These are phyloP conservation scores for Aspergillus campestris DNA, from an alignment of 495 filamentous ascomycete genomes.

Conservation along the genomic window DNA sequence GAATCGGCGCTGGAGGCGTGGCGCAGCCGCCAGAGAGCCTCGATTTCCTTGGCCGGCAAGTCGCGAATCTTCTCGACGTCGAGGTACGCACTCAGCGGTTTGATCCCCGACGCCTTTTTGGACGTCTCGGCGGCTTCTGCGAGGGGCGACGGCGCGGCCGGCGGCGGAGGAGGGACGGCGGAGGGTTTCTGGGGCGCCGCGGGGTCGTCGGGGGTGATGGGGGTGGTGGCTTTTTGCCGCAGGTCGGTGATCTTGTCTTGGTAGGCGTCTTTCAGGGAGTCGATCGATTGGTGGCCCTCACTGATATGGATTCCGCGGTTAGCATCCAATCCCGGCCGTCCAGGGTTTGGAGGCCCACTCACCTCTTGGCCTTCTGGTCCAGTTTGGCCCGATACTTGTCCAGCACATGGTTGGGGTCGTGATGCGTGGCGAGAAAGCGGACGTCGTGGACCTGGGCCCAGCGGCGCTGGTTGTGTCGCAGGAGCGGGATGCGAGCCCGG, in stretches of 20 bases:
- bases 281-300: slow-evolving; percentile 64
- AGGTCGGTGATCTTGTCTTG: slow-evolving; percentile 67
- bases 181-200: slow-evolving; percentile 19
- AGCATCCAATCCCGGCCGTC: neutral
- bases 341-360: slow-evolving; percentile 13
- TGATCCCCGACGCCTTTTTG: slow-evolving; percentile 48
- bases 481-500: slow-evolving; percentile 19
- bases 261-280: slow-evolving; percentile 74
- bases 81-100: slow-evolving; percentile 73
- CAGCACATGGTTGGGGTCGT: slow-evolving; percentile 51
- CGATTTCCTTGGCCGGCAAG: slow-evolving; percentile 75
- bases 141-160: slow-evolving; percentile 21
- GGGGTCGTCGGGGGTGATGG: slow-evolving; percentile 41
- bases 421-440: slow-evolving; percentile 71
- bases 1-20: slow-evolving; percentile 61
- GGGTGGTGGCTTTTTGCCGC: slow-evolving; percentile 51
- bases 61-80: slow-evolving; percentile 65
- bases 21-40: slow-evolving; percentile 84
- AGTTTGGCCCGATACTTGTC: slow-evolving; percentile 89
- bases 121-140: slow-evolving; percentile 25
- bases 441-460: slow-evolving; percentile 92
- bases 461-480: slow-evolving; percentile 54
- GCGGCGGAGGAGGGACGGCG: slow-evolving; percentile 23
- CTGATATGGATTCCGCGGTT: slow-evolving; percentile 22
- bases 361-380: slow-evolving; percentile 71